Percentiles rank a stretch among this genome's conserved stretches.
Evolutionary conservation across 2,329 filamentous ascomycete genomes (phyloP).

Genomic region (Thielaviopsis euricoi): DNA sequence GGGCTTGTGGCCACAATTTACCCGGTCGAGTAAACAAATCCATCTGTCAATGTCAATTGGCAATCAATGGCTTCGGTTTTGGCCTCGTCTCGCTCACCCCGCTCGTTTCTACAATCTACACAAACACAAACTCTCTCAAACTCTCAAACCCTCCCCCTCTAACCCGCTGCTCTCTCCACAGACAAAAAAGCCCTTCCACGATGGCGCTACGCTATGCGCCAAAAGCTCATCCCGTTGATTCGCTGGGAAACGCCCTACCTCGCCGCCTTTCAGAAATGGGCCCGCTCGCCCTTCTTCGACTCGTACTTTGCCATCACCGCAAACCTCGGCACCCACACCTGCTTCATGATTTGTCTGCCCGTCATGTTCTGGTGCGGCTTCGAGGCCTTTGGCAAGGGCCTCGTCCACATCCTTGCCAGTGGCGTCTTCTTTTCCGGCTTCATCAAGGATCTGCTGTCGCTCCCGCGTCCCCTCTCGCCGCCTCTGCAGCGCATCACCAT

Average conservation of each 20-base stretch:
- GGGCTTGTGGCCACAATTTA: no score
- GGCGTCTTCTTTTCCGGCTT: conserved; percentile 85
- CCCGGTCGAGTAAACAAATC: no score
- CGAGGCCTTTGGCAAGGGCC: conserved; percentile 63
- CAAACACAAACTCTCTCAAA: conserved; percentile 6
- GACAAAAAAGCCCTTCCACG: conserved; percentile 66
- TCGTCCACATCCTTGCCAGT: conserved; percentile 59
- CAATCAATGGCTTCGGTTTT: no score
- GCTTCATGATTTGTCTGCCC: conserved; percentile 92
- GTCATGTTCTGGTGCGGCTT: conserved; percentile 96
- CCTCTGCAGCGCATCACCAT: conserved; percentile 90
- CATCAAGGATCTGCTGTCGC: conserved; percentile 82
- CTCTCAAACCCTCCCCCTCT: background rate
- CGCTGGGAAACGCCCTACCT: conserved; percentile 93
- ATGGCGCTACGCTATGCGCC: conserved; percentile 80
- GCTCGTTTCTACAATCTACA: background rate
- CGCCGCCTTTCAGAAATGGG: conserved; percentile 62
- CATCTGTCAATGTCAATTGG: no score
- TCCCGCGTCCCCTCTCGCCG: conserved; percentile 81
- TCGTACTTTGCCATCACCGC: conserved; percentile 95
- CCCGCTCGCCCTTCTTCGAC: conserved; percentile 74
- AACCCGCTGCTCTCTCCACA: conserved; percentile 22
- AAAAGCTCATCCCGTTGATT: conserved; percentile 68
- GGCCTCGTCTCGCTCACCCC: no score
- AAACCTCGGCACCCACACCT: conserved; percentile 93